Base-by-base conservation (phyloP, 352 stramenopile species). In the Globisporangium alternatum region DNA sequence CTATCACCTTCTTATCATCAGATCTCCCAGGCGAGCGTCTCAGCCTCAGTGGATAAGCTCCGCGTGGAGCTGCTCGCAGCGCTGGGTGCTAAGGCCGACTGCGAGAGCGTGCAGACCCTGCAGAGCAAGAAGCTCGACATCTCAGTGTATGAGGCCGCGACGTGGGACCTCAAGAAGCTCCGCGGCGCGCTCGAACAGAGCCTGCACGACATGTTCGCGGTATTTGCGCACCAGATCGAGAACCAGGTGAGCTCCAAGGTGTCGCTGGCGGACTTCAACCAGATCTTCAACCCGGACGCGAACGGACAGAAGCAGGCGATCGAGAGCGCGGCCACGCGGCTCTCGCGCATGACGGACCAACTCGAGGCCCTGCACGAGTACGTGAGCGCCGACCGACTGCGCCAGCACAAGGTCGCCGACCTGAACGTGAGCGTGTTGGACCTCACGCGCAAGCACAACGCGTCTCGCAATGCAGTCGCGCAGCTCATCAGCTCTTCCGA, bases 71-170 rank as follows among this genome's bases (percentile, higher is more conserved):
- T 86, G 21, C 51, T 62, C 12, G 49, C 62, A 13, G 48, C 62
- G 2, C 66, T 89, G 21, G 64, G 71, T 3, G 65, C 72, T 28
- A 91, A 91, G 61, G 82, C 76, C 12, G 75, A 88, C 28, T 12
- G 69, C 1, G 58, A 70, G 7, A 62, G 53, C 3, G 15, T 87
- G 0, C 54, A 71, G 21, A 56, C 53, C 0, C 21, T 89, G 8
- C 80, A 91, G 28, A 74, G 30, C 52, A 81, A 69, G 43, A 88
- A 89, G 57, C 65, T 89, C 41, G 82, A 91, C 58, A 80, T 87
- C 9, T 86, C 79, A 3, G 72, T 87, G 33, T 89, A 83, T 59
- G 78, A 91, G 7, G 58, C 75, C 12, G 79, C 74, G 25, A 70
- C 67, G 15, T 83, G 70, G 69, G 78, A 89, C 60, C 48, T 87